Base-by-base conservation (phyloP, 2,329 filamentous ascomycete genomes). In the Xylaria sp. region DNA sequence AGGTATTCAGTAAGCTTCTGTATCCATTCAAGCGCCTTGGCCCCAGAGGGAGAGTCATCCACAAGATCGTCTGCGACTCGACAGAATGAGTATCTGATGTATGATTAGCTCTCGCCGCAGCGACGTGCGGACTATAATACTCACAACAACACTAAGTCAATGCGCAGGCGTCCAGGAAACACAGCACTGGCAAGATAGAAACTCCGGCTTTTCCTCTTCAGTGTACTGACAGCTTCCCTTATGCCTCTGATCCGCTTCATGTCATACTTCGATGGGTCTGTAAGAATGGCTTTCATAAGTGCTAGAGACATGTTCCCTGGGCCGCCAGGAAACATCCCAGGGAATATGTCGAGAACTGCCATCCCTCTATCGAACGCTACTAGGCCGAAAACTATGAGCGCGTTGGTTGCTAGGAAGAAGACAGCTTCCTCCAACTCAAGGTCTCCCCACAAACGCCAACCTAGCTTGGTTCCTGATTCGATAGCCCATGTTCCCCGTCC, bases 391-490 rank as follows among this genome's bases (percentile, higher is more conserved):
- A 91, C 87, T 57, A 93, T 87, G 19, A 93, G 75, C 0, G 78
- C 78, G 71, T 92, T 92, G 1, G 89, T 91, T 3, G 84, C 75
- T 3, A 92, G 77, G 74, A 93, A 93, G 78, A 92, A 92, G 7
- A 89, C 67, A 0, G 89, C 89, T 72, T 93, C 90, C 75, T 93
- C 90, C 19, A 92, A 80, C 52, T 92, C 90, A 29, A 92, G 74
- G 6, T 83, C 83, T 1, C 84, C 82, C 83, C 87, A 91, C 0
- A 92, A 66, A 48, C 86, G 80, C 38, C 85, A 70, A 0, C 83
- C 86, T 10, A 90, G 80, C 69, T 92, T 92, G 0, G 89, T 92
- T 0, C 84, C 86, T 4, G 80, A 77, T 62, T 85, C 85, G 51
- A 92, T 92, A 1, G 86, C 82, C 90, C 90, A 92, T 0, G 89